These are phyloP conservation scores for Metarhizium brunneum DNA, from an alignment of 2,329 filamentous ascomycete species.

Conservation along the genomic window DNA sequence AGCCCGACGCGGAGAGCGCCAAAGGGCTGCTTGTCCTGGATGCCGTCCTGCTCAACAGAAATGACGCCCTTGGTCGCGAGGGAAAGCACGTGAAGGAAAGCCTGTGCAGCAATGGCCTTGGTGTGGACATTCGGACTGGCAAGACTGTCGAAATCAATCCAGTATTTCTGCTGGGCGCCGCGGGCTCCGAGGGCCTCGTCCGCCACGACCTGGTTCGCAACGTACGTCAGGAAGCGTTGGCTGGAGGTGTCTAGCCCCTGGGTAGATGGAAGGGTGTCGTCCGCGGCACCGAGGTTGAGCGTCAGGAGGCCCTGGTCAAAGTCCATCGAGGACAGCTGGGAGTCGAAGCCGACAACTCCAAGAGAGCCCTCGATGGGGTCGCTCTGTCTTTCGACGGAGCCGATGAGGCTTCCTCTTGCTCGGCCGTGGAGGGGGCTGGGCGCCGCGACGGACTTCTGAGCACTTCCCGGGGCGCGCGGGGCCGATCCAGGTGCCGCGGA, in stretches of 20 bases:
- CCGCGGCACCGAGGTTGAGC: constrained; percentile 11
- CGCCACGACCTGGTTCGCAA: constrained; percentile 25
- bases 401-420: constrained; percentile 26
- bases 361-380: constrained; percentile 26
- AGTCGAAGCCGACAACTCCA: constrained; percentile 24
- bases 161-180: constrained; percentile 26
- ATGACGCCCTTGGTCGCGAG: constrained; percentile 59
- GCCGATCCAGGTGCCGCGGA: constrained; percentile 39
- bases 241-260: constrained; percentile 34
- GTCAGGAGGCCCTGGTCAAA: constrained; percentile 11
- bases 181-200: constrained; percentile 22
- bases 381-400: constrained; percentile 38
- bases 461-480: constrained; percentile 29
- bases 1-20: constrained; percentile 27
- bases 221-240: constrained; percentile 35
- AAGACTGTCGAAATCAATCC: constrained; percentile 60
- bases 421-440: constrained; percentile 29
- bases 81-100: constrained; percentile 63
- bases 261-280: constrained; percentile 22
- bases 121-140: constrained; percentile 48
- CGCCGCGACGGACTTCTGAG: constrained; percentile 20
- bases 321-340: constrained; percentile 22
- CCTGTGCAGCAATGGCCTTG: constrained; percentile 60
- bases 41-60: constrained; percentile 49
- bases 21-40: constrained; percentile 28